These are phyloP conservation scores for Leptographium wingfieldii DNA, from an alignment of 2,329 filamentous ascomycete genomes.

Conservation along the genomic window DNA sequence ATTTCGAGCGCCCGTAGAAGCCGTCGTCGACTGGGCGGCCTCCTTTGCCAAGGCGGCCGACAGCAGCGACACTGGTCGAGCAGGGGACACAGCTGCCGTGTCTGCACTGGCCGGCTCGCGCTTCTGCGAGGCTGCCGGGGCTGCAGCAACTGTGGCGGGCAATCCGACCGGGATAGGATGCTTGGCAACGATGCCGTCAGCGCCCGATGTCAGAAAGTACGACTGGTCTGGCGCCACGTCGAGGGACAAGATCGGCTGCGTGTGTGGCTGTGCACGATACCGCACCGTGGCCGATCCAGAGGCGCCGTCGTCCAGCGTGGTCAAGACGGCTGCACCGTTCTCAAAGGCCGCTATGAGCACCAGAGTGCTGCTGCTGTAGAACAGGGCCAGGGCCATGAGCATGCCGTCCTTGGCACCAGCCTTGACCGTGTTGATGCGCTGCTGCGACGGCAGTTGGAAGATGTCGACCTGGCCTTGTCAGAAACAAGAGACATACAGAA, in stretches of 20 bases:
- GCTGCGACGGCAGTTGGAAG: constrained; percentile 66
- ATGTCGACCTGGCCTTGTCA: constrained; percentile 52
- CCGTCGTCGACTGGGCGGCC: neutral
- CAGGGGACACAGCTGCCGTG: neutral
- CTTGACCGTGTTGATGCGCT: constrained; percentile 47
- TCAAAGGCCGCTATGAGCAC: constrained; percentile 74
- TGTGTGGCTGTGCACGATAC: constrained; percentile 57
- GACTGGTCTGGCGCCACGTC: constrained; percentile 36
- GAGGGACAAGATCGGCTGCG: constrained; percentile 71
- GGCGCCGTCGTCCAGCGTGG: constrained; percentile 31
- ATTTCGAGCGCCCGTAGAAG: neutral
- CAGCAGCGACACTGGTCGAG: constrained; percentile 16
- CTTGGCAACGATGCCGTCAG: constrained; percentile 67
- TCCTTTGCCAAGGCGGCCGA: constrained; percentile 16
- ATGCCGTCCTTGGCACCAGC: constrained; percentile 52
- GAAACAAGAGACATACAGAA: neutral
- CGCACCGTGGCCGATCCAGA: constrained; percentile 32
- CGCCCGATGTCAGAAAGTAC: constrained; percentile 67
- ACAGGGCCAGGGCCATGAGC: constrained; percentile 70
- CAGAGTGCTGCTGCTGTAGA: constrained; percentile 24
- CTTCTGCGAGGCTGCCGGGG: neutral
- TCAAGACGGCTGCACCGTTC: constrained; percentile 62
- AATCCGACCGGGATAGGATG: constrained; percentile 44
- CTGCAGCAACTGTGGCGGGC: neutral
- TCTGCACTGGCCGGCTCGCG: neutral